A percentile compares a stretch with the other conserved stretches of the same genome.
Evolutionary conservation across 345 rosid species (phyloP).

Genomic region (Diplotaxis tenuifolia): DNA sequence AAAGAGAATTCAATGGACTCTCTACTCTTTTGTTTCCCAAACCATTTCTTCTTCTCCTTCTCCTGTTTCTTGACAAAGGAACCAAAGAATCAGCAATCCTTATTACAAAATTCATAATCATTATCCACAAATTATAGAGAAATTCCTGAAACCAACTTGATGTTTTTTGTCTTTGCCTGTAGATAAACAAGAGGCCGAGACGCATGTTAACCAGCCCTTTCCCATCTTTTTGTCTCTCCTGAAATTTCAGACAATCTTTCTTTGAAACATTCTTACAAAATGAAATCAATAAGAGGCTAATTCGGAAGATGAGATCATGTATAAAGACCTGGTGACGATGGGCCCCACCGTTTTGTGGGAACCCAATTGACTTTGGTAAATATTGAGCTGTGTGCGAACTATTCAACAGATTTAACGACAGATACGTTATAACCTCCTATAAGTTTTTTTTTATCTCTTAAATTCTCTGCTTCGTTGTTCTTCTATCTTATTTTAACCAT

Average conservation of each 20-base stretch:
- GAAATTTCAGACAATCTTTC: constrained; percentile 24
- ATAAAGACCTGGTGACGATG: constrained; percentile 30
- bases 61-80: constrained; percentile 27
- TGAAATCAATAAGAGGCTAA: no score
- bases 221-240: constrained; percentile 26
- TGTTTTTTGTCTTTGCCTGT: constrained; percentile 23
- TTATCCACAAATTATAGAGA: neutral
- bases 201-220: constrained; percentile 28
- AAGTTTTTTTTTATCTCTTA: neutral
- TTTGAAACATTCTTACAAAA: constrained; percentile 14
- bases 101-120: neutral
- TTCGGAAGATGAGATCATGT: neutral
- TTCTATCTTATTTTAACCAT: neutral
- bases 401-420: constrained; percentile 33
- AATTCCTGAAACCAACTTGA: constrained; percentile 22
- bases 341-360: constrained; percentile 37
- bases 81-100: constrained; percentile 6
- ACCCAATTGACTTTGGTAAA: constrained; percentile 37
- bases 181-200: constrained; percentile 28
- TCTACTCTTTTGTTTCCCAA: constrained; percentile 30
- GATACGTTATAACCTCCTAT: constrained; percentile 24
- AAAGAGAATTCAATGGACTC: constrained; percentile 21
- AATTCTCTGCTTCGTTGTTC: neutral
- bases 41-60: constrained; percentile 35
- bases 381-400: constrained; percentile 24